Percentiles rank a stretch among this genome's conserved stretches.
Conservation (phyloP, 352 stramenopile species). For the Blastocystis hominis region DNA sequence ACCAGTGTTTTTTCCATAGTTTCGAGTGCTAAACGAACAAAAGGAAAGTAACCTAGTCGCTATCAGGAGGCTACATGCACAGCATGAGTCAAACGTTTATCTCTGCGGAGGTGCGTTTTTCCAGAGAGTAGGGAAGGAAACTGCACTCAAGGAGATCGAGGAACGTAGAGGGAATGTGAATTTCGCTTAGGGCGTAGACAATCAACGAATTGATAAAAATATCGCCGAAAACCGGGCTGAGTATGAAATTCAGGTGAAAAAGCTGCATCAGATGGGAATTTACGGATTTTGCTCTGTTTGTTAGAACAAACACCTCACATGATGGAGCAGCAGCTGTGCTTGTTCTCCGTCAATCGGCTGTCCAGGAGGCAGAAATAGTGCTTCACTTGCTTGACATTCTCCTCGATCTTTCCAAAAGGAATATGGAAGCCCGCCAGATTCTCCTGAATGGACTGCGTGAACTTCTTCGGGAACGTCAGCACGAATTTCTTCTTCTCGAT, state of each 20-base stretch:
- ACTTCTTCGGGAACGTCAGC: conserved; percentile 21
- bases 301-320: conserved; percentile 27
- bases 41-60: conserved; percentile 7
- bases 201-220: conserved; percentile 7
- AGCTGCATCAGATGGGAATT: conserved; percentile 32
- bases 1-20: background rate
- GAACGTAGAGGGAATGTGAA: background rate
- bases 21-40: background rate
- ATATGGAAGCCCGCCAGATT: conserved; percentile 7
- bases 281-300: conserved; percentile 31
- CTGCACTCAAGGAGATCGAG: conserved; percentile 19
- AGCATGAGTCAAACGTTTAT: conserved; percentile 13
- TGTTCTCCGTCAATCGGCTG: background rate
- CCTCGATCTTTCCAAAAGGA: conserved; percentile 11
- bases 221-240: background rate
- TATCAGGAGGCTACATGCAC: background rate
- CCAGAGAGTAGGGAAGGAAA: conserved; percentile 28
- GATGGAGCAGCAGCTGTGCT: background rate
- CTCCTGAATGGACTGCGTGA: conserved; percentile 33
- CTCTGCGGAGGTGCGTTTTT: conserved; percentile 44
- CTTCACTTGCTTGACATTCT: conserved; percentile 37
- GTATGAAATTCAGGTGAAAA: background rate
- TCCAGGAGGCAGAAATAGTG: conserved; percentile 19
- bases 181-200: background rate
- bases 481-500: conserved; percentile 32